Percentiles rank a stretch among this genome's conserved stretches.
Evolutionary conservation across 192 early-diverging fungal species (phyloP).

Genomic region (Backusella sp.): DNA sequence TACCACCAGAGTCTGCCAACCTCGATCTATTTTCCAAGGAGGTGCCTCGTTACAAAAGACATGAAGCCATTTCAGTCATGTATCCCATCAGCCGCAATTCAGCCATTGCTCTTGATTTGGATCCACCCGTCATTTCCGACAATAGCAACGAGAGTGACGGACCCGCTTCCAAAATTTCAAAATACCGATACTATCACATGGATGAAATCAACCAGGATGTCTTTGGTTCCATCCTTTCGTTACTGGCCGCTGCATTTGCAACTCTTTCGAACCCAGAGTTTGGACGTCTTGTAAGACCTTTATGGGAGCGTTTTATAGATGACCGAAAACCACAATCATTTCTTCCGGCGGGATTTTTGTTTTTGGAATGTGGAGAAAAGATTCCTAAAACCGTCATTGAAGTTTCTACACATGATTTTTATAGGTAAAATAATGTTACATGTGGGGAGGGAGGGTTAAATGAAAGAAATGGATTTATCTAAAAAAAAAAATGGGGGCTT

Average conservation of each 20-base stretch:
- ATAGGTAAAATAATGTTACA: constrained; percentile 33
- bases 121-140: background rate
- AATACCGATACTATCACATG: constrained; percentile 32
- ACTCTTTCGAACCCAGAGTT: constrained; percentile 43
- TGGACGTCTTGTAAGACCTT: constrained; percentile 32
- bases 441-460: background rate
- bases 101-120: background rate
- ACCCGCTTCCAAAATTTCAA: constrained; percentile 20
- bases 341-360: constrained; percentile 48
- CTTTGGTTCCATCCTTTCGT: constrained; percentile 41
- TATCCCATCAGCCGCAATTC: constrained; percentile 13
- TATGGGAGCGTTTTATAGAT: constrained; percentile 51
- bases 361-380: constrained; percentile 57
- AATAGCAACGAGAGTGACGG: background rate
- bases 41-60: constrained; percentile 15
- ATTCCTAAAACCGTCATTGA: constrained; percentile 40
- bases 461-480: background rate
- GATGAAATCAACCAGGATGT: constrained; percentile 43
- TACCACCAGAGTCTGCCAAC: background rate
- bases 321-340: constrained; percentile 42
- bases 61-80: background rate
- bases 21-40: background rate
- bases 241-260: constrained; percentile 51
- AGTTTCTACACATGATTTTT: constrained; percentile 45
- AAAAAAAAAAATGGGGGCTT: background rate